These are phyloP conservation scores for Alnus rubra DNA, from an alignment of 306 rosid genomes.

Conservation along the genomic window DNA sequence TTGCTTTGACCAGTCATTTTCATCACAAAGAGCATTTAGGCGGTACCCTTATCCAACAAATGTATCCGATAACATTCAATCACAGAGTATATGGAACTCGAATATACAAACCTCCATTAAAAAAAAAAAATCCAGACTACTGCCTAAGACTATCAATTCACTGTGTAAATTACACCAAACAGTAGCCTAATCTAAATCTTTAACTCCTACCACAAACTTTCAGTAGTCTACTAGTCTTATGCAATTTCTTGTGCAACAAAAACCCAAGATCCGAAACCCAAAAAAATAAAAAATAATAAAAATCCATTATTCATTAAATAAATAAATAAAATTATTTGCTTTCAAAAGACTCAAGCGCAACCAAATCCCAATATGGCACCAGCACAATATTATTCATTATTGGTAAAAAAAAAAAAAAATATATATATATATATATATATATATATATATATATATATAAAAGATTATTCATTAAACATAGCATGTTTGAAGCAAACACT, in stretches of 20 bases:
- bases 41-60: background rate
- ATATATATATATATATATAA: too few species aligned
- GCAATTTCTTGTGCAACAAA: background rate
- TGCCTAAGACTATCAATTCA: background rate
- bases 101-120: background rate
- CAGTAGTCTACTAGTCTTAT: background rate
- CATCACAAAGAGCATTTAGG: background rate
- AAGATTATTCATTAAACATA: too few species aligned
- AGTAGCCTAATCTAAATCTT: background rate
- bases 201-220: background rate
- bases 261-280: background rate
- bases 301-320: background rate
- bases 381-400: too few species aligned
- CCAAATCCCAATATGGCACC: too few species aligned
- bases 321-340: background rate
- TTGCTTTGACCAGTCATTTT: background rate
- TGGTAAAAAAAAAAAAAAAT: too few species aligned
- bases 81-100: background rate
- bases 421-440: too few species aligned
- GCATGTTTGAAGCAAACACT: background rate
- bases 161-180: background rate
- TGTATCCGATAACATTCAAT: background rate
- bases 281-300: background rate
- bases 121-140: background rate
- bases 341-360: background rate